Percentiles rank a stretch among this genome's conserved stretches.
These are phyloP conservation scores for Rhizophora apiculata DNA, from an alignment of 345 rosid genomes.

Conservation along the genomic window DNA sequence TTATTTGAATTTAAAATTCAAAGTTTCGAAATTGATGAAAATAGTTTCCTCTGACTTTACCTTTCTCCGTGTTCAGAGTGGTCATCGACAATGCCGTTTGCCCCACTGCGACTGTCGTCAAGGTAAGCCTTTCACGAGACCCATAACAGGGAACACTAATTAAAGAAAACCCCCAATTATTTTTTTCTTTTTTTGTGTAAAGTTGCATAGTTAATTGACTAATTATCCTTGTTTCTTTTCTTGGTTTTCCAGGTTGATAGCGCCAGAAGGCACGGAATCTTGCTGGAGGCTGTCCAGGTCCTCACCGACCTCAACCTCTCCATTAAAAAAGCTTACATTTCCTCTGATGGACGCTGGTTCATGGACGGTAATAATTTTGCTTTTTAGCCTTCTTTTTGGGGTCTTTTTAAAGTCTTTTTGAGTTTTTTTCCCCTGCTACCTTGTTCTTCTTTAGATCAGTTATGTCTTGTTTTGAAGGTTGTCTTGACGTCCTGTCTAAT, in stretches of 20 bases:
- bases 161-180: background rate
- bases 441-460: background rate
- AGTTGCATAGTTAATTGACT: slow-evolving; percentile 3
- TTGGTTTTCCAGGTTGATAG: slow-evolving; percentile 64
- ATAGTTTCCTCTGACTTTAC: slow-evolving; percentile 23
- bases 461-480: background rate
- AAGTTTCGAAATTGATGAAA: background rate
- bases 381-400: background rate
- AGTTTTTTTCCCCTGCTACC: background rate
- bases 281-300: slow-evolving; percentile 85
- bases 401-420: background rate
- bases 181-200: background rate
- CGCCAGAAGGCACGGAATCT: slow-evolving; percentile 75
- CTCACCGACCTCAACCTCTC: slow-evolving; percentile 94
- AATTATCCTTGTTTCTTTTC: background rate
- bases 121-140: slow-evolving; percentile 65
- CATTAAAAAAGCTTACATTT: slow-evolving; percentile 81
- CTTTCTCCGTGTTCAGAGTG: slow-evolving; percentile 50
- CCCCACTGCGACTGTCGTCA: slow-evolving; percentile 79
- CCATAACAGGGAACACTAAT: background rate
- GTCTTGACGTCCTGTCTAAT: background rate
- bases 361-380: slow-evolving; percentile 72
- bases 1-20: background rate
- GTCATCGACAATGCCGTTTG: slow-evolving; percentile 93
- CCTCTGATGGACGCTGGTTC: slow-evolving; percentile 88